Conservation (phyloP, 495 filamentous ascomycete genomes). For the Lasiosphaeria ovina region DNA sequence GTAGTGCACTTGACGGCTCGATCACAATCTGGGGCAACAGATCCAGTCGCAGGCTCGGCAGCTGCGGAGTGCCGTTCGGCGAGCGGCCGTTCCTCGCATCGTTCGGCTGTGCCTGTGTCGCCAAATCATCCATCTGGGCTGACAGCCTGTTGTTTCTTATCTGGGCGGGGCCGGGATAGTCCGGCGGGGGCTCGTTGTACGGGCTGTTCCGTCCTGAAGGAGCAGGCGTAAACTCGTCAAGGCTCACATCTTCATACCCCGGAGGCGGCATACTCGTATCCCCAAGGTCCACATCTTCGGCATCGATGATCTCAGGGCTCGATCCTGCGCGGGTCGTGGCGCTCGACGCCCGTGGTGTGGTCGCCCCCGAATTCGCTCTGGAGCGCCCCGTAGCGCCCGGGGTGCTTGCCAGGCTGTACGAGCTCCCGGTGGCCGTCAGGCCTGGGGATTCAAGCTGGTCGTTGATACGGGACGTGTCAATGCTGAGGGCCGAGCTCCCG, state of each 20-base stretch:
- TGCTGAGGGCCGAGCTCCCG: slow-evolving; percentile 43
- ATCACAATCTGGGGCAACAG: slow-evolving; percentile 52
- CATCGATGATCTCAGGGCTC: slow-evolving; percentile 42
- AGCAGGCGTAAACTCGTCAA: slow-evolving; percentile 38
- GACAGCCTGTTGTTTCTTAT: slow-evolving; percentile 32
- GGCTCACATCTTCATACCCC: slow-evolving; percentile 54
- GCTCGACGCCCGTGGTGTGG: slow-evolving; percentile 23
- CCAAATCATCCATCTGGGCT: slow-evolving; percentile 31
- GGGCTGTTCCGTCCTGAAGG: slow-evolving; percentile 35
- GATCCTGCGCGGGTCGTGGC: slow-evolving; percentile 34
- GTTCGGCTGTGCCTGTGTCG: slow-evolving; percentile 13
- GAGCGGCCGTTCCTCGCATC: slow-evolving; percentile 23
- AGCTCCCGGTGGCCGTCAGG: slow-evolving; percentile 24
- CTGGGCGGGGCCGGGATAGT: slow-evolving; percentile 42
- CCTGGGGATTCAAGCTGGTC: slow-evolving; percentile 21
- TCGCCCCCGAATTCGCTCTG: slow-evolving; percentile 27
- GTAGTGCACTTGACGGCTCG: slow-evolving; percentile 47
- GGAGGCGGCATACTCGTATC: slow-evolving; percentile 50
- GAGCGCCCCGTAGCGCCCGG: slow-evolving; percentile 17
- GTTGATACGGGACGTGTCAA: slow-evolving; percentile 38
- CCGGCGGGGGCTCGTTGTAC: slow-evolving; percentile 47
- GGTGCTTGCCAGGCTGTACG: slow-evolving; percentile 23
- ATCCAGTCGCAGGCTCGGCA: slow-evolving; percentile 44
- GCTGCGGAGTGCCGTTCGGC: slow-evolving; percentile 37
- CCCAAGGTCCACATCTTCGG: slow-evolving; percentile 47